These are phyloP conservation scores for Bipolaris zeicola DNA, from an alignment of 2,329 filamentous ascomycete genomes.

Conservation along the genomic window DNA sequence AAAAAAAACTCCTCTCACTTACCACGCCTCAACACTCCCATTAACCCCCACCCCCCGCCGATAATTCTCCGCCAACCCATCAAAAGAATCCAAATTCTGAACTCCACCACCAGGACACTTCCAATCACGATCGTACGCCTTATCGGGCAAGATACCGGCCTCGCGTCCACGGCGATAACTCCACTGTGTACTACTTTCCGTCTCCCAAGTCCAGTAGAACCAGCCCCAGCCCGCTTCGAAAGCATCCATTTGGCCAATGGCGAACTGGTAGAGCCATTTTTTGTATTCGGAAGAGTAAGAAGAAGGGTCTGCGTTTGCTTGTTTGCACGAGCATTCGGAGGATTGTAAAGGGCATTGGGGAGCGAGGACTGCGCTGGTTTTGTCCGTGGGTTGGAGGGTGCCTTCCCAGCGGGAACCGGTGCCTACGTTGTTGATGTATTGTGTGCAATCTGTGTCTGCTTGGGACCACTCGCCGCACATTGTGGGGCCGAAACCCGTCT, in stretches of 20 bases:
- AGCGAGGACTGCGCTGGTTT: conserved; percentile 65
- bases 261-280: conserved; percentile 84
- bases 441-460: conserved; percentile 92
- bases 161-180: conserved; percentile 82
- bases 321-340: conserved; percentile 70
- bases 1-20: no score
- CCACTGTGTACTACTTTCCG: conserved; percentile 86
- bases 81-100: conserved; percentile 49
- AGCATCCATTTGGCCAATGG: conserved; percentile 91
- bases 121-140: conserved; percentile 52
- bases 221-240: conserved; percentile 95
- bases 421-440: conserved; percentile 86
- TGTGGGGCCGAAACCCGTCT: conserved; percentile 86
- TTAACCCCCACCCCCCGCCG: not conserved
- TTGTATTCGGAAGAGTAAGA: conserved; percentile 78
- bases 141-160: conserved; percentile 75
- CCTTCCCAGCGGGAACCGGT: conserved; percentile 92
- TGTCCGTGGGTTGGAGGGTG: conserved; percentile 73
- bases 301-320: conserved; percentile 74
- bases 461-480: conserved; percentile 97
- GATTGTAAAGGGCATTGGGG: conserved; percentile 73
- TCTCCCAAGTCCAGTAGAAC: conserved; percentile 99
- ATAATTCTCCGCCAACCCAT: conserved; percentile 54
- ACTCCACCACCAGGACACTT: conserved; percentile 44
- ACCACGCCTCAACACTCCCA: not conserved